A percentile compares a stretch with the other conserved stretches of the same genome.
phyloP scores from a whole-genome alignment of 73 alveolate species.

The Paramecium sexaurelia region DNA sequence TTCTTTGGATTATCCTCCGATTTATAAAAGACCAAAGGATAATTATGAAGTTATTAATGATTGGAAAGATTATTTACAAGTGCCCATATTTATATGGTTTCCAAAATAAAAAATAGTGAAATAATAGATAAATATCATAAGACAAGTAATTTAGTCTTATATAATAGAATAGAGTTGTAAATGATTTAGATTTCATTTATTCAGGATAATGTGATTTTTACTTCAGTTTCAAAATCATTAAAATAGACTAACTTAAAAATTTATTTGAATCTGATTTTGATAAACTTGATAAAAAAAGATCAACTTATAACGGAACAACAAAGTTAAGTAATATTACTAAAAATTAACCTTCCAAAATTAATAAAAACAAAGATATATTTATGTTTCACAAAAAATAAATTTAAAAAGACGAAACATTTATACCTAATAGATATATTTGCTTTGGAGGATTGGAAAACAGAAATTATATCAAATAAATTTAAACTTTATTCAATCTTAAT shows the following conservation, averaged over 20 bases:
- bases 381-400: background rate
- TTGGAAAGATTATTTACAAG: constrained; percentile 22
- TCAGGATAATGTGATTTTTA: constrained; percentile 77
- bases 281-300: constrained; percentile 48
- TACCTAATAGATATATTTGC: background rate
- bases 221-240: constrained; percentile 63
- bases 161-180: background rate
- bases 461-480: constrained; percentile 7
- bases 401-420: background rate
- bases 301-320: constrained; percentile 62
- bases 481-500: constrained; percentile 47
- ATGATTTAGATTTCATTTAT: background rate
- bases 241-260: constrained; percentile 55
- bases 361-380: background rate
- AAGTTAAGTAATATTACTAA: constrained; percentile 18
- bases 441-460: constrained; percentile 57
- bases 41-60: background rate
- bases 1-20: constrained; percentile 52
- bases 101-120: background rate
- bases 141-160: background rate
- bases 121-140: background rate
- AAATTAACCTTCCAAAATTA: background rate
- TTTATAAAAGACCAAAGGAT: background rate
- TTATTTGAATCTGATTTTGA: constrained; percentile 52
- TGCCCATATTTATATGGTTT: constrained; percentile 24